Evolutionary conservation across 768 basidiomycete species (phyloP), one percentile per base, ranked within the genome.

Genomic region (Tulasnella sp.): DNA sequence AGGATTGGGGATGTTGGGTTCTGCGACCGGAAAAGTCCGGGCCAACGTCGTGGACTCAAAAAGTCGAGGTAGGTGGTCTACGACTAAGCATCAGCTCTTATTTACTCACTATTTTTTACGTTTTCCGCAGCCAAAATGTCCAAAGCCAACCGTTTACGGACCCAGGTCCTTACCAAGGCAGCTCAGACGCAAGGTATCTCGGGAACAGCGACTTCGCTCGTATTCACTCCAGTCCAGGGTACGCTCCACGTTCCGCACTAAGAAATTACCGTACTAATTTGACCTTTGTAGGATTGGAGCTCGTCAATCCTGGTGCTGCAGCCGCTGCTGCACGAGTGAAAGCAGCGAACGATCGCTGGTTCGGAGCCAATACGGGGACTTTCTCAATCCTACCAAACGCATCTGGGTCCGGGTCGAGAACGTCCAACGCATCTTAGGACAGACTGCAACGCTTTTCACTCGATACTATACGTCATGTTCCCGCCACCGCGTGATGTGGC

Each of bases 331-430:
- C 89, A 75, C 86, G 90, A 37, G 93, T 97, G 72, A 94, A 94
- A 79, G 95, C 94, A 76, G 97, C 97, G 32, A 98, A 99, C 81
- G 94, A 97, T 69, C 86, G 90, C 34, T 99, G 97, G 97, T 99
- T 99, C 80, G 89, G 90, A 4, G 87, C 62, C 40, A 72, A 72
- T 19, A 68, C 87, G 7, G 92, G 92, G 5, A 91, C 82, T 42
- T 94, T 94, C 80, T 76, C 76, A 34, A 70, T 70, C 19, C 7
- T 70, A 34, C 69, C 69, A 17, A 40, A 70, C 9, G 34, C 64
- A 7, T 36, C 34, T 12, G 39, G 39, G 26, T 36, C 64, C 19
- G 64, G 64, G n/a, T 11, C 64, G 5, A 34, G 64, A 17, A 1
- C 19, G 19, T 65, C 64, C 6, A 34, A 37, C 16, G 32, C 64